Conservation (phyloP, 768 basidiomycete genomes). For the Mycena floridula region DNA sequence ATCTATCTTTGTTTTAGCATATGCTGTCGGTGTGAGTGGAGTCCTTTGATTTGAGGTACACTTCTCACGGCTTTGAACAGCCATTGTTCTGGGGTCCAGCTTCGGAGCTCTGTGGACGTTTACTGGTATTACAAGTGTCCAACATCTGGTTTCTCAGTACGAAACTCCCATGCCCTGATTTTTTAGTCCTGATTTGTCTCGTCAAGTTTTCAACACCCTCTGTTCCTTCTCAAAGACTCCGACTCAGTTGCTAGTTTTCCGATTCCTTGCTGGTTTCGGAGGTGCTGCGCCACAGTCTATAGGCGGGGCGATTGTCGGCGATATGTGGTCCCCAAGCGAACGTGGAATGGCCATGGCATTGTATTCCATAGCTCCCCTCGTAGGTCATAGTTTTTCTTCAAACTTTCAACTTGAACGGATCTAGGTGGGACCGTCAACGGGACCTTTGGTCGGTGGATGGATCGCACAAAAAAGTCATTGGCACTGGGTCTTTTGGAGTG, state of each 20-base stretch:
- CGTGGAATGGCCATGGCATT: slow-evolving; percentile 46
- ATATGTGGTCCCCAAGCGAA: slow-evolving; percentile 46
- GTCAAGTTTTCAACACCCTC: slow-evolving; percentile 36
- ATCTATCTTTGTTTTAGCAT: slow-evolving; percentile 37
- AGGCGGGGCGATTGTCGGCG: slow-evolving; percentile 51
- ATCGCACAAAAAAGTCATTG: slow-evolving; percentile 46
- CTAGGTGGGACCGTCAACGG: slow-evolving; percentile 27
- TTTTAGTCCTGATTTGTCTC: not conserved
- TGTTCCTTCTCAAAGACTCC: slow-evolving; percentile 48
- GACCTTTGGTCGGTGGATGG: slow-evolving; percentile 33
- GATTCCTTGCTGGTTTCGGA: slow-evolving; percentile 59
- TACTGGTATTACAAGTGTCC: slow-evolving; percentile 45
- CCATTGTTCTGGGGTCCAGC: slow-evolving; percentile 33
- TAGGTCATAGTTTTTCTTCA: slow-evolving; percentile 34
- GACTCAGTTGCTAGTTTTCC: slow-evolving; percentile 49
- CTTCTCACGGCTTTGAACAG: slow-evolving; percentile 8
- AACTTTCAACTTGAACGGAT: no score
- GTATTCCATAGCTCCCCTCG: slow-evolving; percentile 48
- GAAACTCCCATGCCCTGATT: not conserved
- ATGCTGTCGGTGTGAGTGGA: slow-evolving; percentile 25
- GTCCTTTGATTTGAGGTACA: not conserved
- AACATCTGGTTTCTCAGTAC: slow-evolving; percentile 53
- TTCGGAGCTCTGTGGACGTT: slow-evolving; percentile 33
- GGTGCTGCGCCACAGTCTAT: slow-evolving; percentile 59
- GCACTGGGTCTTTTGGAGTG: slow-evolving; percentile 61